Percentiles rank a stretch among this genome's conserved stretches.
phyloP scores from a whole-genome alignment of 2,329 filamentous ascomycete genomes.

The Epichloe typhina region DNA sequence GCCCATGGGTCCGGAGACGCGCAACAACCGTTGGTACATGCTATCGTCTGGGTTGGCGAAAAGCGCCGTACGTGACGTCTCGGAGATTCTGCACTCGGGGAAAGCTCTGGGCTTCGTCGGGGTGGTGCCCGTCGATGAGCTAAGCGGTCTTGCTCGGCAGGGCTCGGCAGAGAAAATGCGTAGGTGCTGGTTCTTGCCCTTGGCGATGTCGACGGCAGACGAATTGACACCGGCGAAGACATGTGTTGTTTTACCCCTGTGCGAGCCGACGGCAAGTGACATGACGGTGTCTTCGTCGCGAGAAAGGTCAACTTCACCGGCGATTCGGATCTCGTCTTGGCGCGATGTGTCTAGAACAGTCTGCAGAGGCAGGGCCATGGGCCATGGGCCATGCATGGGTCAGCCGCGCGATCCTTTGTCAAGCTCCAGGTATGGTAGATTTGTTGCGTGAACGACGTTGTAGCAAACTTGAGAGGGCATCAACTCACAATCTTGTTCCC shows the following conservation, averaged over 20 bases:
- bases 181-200: slow-evolving; percentile 74
- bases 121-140: slow-evolving; percentile 16
- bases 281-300: slow-evolving; percentile 82
- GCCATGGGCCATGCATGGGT: neutral
- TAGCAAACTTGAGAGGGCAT: neutral
- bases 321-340: slow-evolving; percentile 48
- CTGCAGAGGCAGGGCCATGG: slow-evolving; percentile 24
- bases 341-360: slow-evolving; percentile 58
- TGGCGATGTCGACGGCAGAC: slow-evolving; percentile 54
- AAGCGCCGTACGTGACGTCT: slow-evolving; percentile 41
- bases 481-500: slow-evolving; percentile 69
- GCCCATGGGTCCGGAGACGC: slow-evolving; percentile 53
- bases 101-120: slow-evolving; percentile 2
- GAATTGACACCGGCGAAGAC: slow-evolving; percentile 75
- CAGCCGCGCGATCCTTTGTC: neutral
- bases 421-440: neutral
- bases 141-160: slow-evolving; percentile 17
- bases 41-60: slow-evolving; percentile 38
- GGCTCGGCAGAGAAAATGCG: slow-evolving; percentile 54
- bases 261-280: slow-evolving; percentile 59
- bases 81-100: slow-evolving; percentile 29
- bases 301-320: slow-evolving; percentile 64
- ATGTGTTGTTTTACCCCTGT: slow-evolving; percentile 39
- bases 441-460: neutral
- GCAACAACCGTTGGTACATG: slow-evolving; percentile 46